A percentile compares a stretch with the other conserved stretches of the same genome.
These are phyloP conservation scores for Panicum hallii DNA, from an alignment of 202 grass and related monocot genomes.

Conservation along the genomic window DNA sequence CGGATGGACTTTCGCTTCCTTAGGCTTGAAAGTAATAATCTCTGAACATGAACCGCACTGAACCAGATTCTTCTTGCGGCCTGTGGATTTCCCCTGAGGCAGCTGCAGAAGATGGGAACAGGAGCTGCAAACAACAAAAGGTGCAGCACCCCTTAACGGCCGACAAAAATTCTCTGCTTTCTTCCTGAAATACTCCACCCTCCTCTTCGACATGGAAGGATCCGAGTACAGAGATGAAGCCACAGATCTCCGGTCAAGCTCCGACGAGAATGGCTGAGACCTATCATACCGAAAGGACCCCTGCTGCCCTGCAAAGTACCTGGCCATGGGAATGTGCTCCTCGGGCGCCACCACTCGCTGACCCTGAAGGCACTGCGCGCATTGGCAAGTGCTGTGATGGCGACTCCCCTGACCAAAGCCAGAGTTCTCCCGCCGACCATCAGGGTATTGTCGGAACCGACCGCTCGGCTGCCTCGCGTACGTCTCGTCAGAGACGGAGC, in stretches of 20 bases:
- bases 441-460: slow-evolving; percentile 49
- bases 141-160: slow-evolving; percentile 65
- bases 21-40: slow-evolving; percentile 59
- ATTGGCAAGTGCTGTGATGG: slow-evolving; percentile 47
- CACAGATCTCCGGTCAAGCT: slow-evolving; percentile 55
- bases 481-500: slow-evolving; percentile 39
- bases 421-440: slow-evolving; percentile 47
- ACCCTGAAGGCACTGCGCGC: slow-evolving; percentile 38
- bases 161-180: slow-evolving; percentile 55
- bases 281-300: slow-evolving; percentile 48
- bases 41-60: slow-evolving; percentile 83
- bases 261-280: slow-evolving; percentile 48
- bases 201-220: slow-evolving; percentile 47
- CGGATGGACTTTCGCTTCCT: slow-evolving; percentile 52
- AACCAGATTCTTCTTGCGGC: slow-evolving; percentile 47
- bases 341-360: slow-evolving; percentile 24
- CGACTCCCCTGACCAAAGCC: slow-evolving; percentile 45
- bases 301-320: slow-evolving; percentile 57
- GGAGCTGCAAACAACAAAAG: slow-evolving; percentile 70
- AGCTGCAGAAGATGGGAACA: slow-evolving; percentile 79
- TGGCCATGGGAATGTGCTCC: slow-evolving; percentile 50
- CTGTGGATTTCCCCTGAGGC: slow-evolving; percentile 50
- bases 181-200: slow-evolving; percentile 56
- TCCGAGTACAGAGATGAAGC: slow-evolving; percentile 63
- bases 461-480: slow-evolving; percentile 48